Conservation (phyloP, 129 eudicot genomes). For the Centaurea solstitialis region DNA sequence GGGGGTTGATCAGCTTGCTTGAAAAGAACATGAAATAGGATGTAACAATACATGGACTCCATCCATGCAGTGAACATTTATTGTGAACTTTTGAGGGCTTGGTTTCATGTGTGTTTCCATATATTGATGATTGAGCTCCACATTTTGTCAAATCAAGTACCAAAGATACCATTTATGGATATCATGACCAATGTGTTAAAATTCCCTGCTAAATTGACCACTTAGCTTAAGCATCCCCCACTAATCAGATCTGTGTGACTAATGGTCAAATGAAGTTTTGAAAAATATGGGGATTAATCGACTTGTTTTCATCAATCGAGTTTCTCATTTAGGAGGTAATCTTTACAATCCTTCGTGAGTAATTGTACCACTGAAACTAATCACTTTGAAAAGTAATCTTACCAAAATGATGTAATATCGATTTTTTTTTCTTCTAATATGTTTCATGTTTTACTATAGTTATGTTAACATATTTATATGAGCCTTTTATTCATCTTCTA, state of each 20-base stretch:
- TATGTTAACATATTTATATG: neutral
- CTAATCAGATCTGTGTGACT: neutral
- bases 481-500: neutral
- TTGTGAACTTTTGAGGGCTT: neutral
- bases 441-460: neutral
- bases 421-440: neutral
- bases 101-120: neutral
- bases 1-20: too few relatives aligned
- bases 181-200: neutral
- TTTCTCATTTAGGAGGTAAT: neutral
- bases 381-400: neutral
- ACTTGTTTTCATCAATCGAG: neutral
- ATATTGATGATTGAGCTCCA: constrained; percentile 6
- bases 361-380: neutral
- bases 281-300: neutral
- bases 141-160: neutral
- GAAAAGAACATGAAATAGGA: too few relatives aligned
- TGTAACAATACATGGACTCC: too few relatives aligned
- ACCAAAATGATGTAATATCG: neutral
- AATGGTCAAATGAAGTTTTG: neutral
- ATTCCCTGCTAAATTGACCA: neutral
- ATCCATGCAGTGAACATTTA: too few relatives aligned
- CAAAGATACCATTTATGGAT: neutral
- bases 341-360: neutral
- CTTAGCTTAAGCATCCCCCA: constrained; percentile 5